Percentiles rank a stretch among this genome's conserved stretches.
Conservation (phyloP, 2,329 filamentous ascomycete species). For the Aureobasidium sp. region DNA sequence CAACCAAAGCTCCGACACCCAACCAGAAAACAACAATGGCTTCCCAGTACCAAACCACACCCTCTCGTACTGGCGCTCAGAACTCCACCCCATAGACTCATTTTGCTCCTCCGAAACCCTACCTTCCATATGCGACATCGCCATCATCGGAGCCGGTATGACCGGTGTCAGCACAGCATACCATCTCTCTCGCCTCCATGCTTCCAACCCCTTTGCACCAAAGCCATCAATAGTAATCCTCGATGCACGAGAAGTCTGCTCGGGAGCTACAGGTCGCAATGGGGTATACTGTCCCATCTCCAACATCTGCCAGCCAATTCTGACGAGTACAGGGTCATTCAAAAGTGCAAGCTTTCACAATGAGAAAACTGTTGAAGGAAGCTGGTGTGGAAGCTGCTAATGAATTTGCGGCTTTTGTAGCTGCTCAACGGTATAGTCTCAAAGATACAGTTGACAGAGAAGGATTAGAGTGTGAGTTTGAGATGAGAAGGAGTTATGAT, state of each 20-base stretch:
- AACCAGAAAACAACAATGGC: neutral
- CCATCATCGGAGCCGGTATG: constrained; percentile 33
- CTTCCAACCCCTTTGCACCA: too few relatives aligned
- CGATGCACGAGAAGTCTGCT: constrained; percentile 31
- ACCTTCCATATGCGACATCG: constrained; percentile 25
- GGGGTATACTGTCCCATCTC: constrained; percentile 12
- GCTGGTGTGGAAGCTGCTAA: constrained; percentile 24
- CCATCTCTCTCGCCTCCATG: constrained; percentile 23
- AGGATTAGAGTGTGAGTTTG: constrained; percentile 37
- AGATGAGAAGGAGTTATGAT: constrained; percentile 30
- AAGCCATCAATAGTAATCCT: constrained; percentile 27
- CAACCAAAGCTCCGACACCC: neutral
- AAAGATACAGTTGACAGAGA: constrained; percentile 31
- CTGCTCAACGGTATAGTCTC: constrained; percentile 23
- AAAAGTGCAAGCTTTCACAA: constrained; percentile 28
- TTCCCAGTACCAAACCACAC: constrained; percentile 26
- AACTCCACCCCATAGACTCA: constrained; percentile 29
- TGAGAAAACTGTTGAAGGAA: constrained; percentile 18
- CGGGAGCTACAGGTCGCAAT: constrained; percentile 34
- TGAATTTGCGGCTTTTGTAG: constrained; percentile 25
- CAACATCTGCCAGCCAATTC: neutral
- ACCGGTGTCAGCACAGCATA: constrained; percentile 30
- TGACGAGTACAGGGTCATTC: constrained; percentile 21
- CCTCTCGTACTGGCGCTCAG: constrained; percentile 34
- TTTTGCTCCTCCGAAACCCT: constrained; percentile 19